Percentiles rank a stretch among this genome's conserved stretches.
These are phyloP conservation scores for Coemansia sp. DNA, from an alignment of 192 early-diverging fungal species.

Conservation along the genomic window DNA sequence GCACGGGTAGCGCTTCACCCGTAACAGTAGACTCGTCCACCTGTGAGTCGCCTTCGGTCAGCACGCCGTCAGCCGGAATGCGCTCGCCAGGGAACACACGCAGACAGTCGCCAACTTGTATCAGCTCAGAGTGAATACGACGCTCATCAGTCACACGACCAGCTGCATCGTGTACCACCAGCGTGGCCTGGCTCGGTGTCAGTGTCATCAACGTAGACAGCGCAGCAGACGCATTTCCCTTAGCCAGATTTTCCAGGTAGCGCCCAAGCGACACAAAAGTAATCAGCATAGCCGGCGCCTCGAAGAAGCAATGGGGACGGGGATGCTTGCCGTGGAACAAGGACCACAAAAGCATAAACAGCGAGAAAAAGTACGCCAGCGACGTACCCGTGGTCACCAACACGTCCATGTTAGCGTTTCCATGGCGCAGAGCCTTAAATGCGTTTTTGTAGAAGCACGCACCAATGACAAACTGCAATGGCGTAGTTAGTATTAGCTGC, in stretches of 20 bases:
- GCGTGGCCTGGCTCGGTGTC: slow-evolving; percentile 72
- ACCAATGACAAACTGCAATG: slow-evolving; percentile 91
- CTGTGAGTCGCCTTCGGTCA: slow-evolving; percentile 69
- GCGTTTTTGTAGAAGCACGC: slow-evolving; percentile 74
- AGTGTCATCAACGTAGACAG: slow-evolving; percentile 85
- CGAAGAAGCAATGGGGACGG: slow-evolving; percentile 85
- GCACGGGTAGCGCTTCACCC: slow-evolving; percentile 82
- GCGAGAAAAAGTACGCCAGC: slow-evolving; percentile 80
- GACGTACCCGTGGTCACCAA: slow-evolving; percentile 84
- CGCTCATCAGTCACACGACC: slow-evolving; percentile 55
- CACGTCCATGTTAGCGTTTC: slow-evolving; percentile 94
- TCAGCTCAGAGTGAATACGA: slow-evolving; percentile 78
- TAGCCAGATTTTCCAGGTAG: slow-evolving; percentile 92
- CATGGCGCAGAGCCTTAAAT: slow-evolving; percentile 76
- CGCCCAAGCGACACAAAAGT: slow-evolving; percentile 90
- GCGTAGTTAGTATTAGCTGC: slow-evolving; percentile 77
- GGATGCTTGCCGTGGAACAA: slow-evolving; percentile 57
- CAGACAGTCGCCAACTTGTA: slow-evolving; percentile 81
- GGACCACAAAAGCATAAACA: slow-evolving; percentile 69
- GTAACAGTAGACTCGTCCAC: slow-evolving; percentile 98
- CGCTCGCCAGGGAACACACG: slow-evolving; percentile 91
- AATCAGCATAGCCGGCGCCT: slow-evolving; percentile 89
- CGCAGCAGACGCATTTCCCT: slow-evolving; percentile 87
- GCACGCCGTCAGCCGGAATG: slow-evolving; percentile 84
- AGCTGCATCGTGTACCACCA: slow-evolving; percentile 51